These are phyloP conservation scores for Geoglossum cookeanum DNA, from an alignment of 2,329 filamentous ascomycete species.

Conservation along the genomic window DNA sequence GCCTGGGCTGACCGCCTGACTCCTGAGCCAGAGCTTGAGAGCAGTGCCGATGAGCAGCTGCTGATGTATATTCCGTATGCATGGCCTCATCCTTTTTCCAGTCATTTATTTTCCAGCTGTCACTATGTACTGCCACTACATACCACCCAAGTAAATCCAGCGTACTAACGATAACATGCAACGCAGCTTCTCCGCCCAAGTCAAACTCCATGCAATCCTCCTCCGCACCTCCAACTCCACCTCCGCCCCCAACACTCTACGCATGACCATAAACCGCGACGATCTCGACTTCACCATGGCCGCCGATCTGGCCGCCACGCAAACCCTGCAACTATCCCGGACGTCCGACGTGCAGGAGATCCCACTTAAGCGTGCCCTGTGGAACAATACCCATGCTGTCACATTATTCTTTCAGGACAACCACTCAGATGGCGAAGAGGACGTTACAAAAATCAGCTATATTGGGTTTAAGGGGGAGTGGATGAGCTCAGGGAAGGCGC, in stretches of 20 bases:
- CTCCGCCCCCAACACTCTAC: slow-evolving; percentile 62
- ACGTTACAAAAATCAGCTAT: slow-evolving; percentile 59
- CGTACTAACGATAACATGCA: background rate
- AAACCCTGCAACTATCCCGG: slow-evolving; percentile 58
- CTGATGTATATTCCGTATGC: slow-evolving; percentile 76
- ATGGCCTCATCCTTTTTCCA: background rate
- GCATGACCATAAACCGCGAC: slow-evolving; percentile 71
- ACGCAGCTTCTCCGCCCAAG: slow-evolving; percentile 70
- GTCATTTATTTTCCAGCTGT: background rate
- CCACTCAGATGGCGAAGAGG: slow-evolving; percentile 29
- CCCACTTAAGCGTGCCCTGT: slow-evolving; percentile 69
- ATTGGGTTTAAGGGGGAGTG: slow-evolving; percentile 89
- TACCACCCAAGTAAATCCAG: no score
- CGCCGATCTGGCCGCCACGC: slow-evolving; percentile 48
- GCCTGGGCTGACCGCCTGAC: slow-evolving; percentile 69
- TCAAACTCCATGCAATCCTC: slow-evolving; percentile 79
- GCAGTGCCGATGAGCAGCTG: slow-evolving; percentile 84
- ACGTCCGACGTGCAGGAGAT: slow-evolving; percentile 73
- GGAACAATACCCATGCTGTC: slow-evolving; percentile 67
- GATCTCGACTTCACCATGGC: slow-evolving; percentile 71
- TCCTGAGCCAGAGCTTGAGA: slow-evolving; percentile 55
- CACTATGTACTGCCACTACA: background rate
- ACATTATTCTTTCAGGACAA: slow-evolving; percentile 86
- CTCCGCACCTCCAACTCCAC: slow-evolving; percentile 56
- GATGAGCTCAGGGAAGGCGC: slow-evolving; percentile 68